Evolutionary conservation across 1,139 yeast genomes (phyloP).

Genomic region (Geotrichum aggregatum): DNA sequence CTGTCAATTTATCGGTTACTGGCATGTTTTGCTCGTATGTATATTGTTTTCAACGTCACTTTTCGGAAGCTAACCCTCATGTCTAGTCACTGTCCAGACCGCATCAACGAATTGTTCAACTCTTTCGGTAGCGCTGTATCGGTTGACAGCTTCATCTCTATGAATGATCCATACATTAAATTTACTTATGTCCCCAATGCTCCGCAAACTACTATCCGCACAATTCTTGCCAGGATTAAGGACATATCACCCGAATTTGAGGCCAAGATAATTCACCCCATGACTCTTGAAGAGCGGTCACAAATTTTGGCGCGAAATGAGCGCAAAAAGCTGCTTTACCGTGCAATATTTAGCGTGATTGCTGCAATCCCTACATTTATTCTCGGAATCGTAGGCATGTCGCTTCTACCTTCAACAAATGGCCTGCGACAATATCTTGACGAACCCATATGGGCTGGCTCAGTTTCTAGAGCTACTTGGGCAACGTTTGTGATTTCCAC

Average conservation of each 20-base stretch:
- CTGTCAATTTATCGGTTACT: constrained; percentile 53
- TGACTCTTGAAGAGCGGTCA: constrained; percentile 62
- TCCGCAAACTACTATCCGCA: constrained; percentile 50
- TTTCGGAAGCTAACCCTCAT: constrained; percentile 21
- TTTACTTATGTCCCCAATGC: constrained; percentile 61
- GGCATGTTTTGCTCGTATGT: constrained; percentile 61
- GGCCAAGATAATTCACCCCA: constrained; percentile 54
- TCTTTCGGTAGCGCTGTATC: constrained; percentile 55
- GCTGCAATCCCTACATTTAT: constrained; percentile 67
- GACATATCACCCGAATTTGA: constrained; percentile 47
- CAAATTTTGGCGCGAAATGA: constrained; percentile 50
- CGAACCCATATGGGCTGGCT: constrained; percentile 61
- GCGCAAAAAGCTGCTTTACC: constrained; percentile 44
- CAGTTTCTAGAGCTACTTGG: constrained; percentile 63
- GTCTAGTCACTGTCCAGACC: constrained; percentile 56
- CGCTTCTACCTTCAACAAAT: constrained; percentile 48
- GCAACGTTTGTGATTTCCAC: constrained; percentile 60
- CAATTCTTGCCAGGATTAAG: constrained; percentile 49
- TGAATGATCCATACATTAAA: constrained; percentile 54
- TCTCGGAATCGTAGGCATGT: constrained; percentile 67
- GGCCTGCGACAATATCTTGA: constrained; percentile 52
- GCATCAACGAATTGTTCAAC: constrained; percentile 48
- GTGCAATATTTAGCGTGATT: constrained; percentile 49
- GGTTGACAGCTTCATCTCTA: constrained; percentile 53
- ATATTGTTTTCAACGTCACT: too few species aligned